Evolutionary conservation across 805 yeast species (phyloP).

Genomic region (Pichia ethanolica): DNA sequence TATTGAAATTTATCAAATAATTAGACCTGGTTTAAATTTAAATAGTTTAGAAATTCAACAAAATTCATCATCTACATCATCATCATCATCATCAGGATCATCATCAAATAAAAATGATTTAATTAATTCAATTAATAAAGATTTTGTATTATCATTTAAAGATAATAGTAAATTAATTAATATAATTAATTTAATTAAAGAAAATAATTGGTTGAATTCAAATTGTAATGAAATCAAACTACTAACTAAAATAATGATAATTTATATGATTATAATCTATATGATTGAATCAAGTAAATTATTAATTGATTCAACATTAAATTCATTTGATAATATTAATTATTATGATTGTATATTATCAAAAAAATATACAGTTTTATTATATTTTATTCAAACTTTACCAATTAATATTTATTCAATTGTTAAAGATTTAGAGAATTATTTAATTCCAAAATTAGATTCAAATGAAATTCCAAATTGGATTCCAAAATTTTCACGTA

Average conservation of each 20-base stretch:
- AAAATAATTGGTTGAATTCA: background rate
- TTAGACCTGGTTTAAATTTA: background rate
- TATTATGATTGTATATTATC: conserved; percentile 39
- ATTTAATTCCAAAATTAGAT: background rate
- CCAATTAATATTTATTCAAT: conserved; percentile 22
- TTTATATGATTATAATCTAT: conserved; percentile 17
- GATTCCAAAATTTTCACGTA: conserved; percentile 14
- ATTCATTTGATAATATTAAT: conserved; percentile 35
- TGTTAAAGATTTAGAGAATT: background rate
- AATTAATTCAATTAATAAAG: background rate
- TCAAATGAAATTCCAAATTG: conserved; percentile 8
- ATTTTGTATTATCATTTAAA: background rate
- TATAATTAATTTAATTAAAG: background rate
- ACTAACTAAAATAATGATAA: conserved; percentile 18
- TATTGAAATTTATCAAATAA: background rate
- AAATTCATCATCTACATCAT: too few relatives aligned
- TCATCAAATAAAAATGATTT: too few relatives aligned
- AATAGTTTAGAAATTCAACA: too few relatives aligned
- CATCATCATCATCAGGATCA: too few relatives aligned
- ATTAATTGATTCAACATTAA: conserved; percentile 35
- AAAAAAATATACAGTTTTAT: conserved; percentile 19
- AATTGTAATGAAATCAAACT: conserved; percentile 8
- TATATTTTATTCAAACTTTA: conserved; percentile 36
- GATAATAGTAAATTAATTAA: background rate
- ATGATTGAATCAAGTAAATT: conserved; percentile 17